These are phyloP conservation scores for Clavulina sp. DNA, from an alignment of 768 basidiomycete species.

Conservation along the genomic window DNA sequence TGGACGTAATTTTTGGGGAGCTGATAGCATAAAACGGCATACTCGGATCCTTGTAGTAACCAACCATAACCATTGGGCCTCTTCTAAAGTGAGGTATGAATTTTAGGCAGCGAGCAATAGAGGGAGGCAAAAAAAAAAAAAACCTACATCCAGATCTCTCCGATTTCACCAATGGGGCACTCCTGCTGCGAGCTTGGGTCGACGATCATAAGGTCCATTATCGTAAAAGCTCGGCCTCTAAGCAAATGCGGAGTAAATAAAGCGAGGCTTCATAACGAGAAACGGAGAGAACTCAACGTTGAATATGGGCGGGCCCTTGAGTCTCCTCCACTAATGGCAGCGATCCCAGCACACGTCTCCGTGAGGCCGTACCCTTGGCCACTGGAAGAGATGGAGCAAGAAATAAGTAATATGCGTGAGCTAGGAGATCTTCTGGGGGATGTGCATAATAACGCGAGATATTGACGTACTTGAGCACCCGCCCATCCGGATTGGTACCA, in stretches of 20 bases:
- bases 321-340: conserved; percentile 44
- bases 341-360: conserved; percentile 43
- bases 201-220: conserved; percentile 40
- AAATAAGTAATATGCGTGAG: too few relatives aligned
- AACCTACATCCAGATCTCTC: conserved; percentile 16
- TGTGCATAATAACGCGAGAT: too few relatives aligned
- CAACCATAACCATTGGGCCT: conserved; percentile 4
- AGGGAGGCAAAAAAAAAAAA: neutral
- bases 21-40: neutral
- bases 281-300: conserved; percentile 27
- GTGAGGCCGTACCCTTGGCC: conserved; percentile 42
- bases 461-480: too few relatives aligned
- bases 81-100: too few relatives aligned
- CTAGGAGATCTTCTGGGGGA: neutral
- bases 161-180: conserved; percentile 6
- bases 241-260: conserved; percentile 1
- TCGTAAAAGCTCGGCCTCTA: conserved; percentile 2
- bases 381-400: too few relatives aligned
- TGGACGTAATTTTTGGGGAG: conserved; percentile 1
- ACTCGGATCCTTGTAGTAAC: conserved; percentile 7
- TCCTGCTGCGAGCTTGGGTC: conserved; percentile 5
- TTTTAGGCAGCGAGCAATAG: neutral
- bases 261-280: too few relatives aligned
- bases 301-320: conserved; percentile 33
- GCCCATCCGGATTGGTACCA: neutral